Base-by-base conservation (phyloP, 2,329 filamentous ascomycete species). In the Erysiphe pulchra region DNA sequence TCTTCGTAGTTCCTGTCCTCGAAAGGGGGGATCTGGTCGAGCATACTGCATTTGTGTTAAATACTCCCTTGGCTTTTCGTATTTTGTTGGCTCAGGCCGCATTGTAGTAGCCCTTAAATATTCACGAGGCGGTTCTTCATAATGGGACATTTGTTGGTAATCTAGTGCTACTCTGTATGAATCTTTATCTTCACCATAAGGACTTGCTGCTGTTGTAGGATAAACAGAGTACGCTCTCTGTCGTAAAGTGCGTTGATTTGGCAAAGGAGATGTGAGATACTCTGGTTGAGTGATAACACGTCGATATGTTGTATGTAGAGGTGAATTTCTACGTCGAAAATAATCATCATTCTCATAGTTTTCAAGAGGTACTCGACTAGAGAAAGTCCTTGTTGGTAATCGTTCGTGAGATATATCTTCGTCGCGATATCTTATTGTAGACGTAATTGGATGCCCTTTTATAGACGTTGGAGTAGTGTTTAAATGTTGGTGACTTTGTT, bases 401-500 rank as follows among this genome's bases (percentile, higher is more conserved):
- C 77, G 70, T 55, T 87, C 81, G 53, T 85, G 84, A 39, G 77
- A 60, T 45, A 74, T 56, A 47, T 75, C 70, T 20, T 66, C 62
- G 30, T 75, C 72, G 14, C 65, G 53, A 32, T 63, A 63, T 47
- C 62, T 59, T 30, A 55, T 56, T 33, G 68, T 63, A 37, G 70
- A 66, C 4, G 68, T 70, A 14, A 69, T 64, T 8, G 73, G 75
- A 44, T 70, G 70, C 42, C 70, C 62, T 17, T 66, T 55, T 16
- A 65, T 50, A 18, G 65, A 52, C 20, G 59, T 52, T 42, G 64
- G 65, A 10, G 62, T 54, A 24, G 73, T 70, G 53, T 77, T 72
- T 48, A 73, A 72, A 62, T 86, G 94, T 57, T 83, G 75, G 57
- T 82, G 81, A 37, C 85, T 85, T 60, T 77, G 82, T 50, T 81